Percentiles rank a stretch among this genome's conserved stretches.
Evolutionary conservation across 176 grass and related monocot genomes (phyloP).

Genomic region (Bonia amplexicaulis): DNA sequence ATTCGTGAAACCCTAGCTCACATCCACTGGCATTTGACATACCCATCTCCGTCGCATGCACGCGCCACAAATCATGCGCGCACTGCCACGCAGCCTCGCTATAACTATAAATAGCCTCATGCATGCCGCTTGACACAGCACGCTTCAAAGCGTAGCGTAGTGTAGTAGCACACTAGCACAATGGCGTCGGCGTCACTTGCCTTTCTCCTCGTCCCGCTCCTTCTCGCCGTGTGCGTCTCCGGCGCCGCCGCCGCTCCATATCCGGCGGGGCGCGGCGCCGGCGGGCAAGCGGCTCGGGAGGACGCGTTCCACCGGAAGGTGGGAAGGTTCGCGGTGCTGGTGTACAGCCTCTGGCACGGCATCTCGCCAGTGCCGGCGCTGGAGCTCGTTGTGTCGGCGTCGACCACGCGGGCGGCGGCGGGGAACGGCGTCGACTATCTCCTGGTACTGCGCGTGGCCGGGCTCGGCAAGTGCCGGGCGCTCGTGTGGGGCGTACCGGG

Average conservation of each 20-base stretch:
- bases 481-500: conserved; percentile 29
- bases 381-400: conserved; percentile 10
- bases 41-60: background rate
- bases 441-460: conserved; percentile 15
- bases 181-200: background rate
- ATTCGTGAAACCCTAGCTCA: background rate
- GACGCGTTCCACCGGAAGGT: conserved; percentile 1
- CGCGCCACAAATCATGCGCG: background rate
- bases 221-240: background rate
- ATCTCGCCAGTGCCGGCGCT: conserved; percentile 18
- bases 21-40: background rate
- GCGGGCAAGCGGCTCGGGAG: background rate
- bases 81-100: background rate
- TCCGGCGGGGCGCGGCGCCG: background rate
- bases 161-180: background rate
- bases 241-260: background rate
- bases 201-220: background rate
- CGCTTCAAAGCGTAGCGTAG: background rate
- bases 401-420: background rate
- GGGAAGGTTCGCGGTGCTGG: conserved; percentile 26
- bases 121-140: background rate
- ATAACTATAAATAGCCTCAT: background rate
- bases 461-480: conserved; percentile 22
- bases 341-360: conserved; percentile 20
- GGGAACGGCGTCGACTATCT: conserved; percentile 9